These are phyloP conservation scores for Leishmania amazonensis DNA, from an alignment of 208 protist genomes.

Conservation along the genomic window DNA sequence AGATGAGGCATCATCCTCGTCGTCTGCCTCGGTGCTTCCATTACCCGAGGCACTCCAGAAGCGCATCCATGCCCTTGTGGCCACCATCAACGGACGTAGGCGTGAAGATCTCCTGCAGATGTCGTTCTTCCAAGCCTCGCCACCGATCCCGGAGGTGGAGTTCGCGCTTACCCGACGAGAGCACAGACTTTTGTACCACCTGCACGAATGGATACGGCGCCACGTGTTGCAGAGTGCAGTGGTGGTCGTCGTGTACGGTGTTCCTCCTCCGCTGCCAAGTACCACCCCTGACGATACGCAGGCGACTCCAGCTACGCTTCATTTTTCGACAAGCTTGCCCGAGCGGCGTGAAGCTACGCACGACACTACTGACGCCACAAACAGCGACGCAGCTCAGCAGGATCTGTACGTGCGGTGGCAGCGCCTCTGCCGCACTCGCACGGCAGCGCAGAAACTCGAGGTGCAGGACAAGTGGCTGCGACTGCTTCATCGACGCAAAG, in stretches of 20 bases:
- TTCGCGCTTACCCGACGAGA: conserved; percentile 60
- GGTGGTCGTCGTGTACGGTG: conserved; percentile 66
- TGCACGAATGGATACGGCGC: conserved; percentile 50
- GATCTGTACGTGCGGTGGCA: conserved; percentile 11
- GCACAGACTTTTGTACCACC: conserved; percentile 38
- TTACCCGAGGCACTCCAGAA: conserved; percentile 34
- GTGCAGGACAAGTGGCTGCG: conserved; percentile 66
- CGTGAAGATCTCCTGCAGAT: conserved; percentile 46
- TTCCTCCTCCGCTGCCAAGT: conserved; percentile 2
- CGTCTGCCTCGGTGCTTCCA: neutral
- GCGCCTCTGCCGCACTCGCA: conserved; percentile 12
- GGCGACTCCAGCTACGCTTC: neutral
- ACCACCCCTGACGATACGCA: neutral
- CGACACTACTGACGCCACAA: neutral
- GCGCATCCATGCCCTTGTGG: conserved; percentile 46
- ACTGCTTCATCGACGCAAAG: conserved; percentile 57
- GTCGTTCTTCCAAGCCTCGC: conserved; percentile 72
- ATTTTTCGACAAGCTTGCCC: neutral
- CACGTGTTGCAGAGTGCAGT: conserved; percentile 49
- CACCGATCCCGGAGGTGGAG: conserved; percentile 69
- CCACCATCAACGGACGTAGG: conserved; percentile 49
- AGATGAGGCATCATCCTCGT: neutral
- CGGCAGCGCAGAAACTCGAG: conserved; percentile 32
- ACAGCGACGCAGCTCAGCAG: neutral
- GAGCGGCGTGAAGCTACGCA: neutral